Conservation (phyloP, 2,329 filamentous ascomycete species). For the Aureobasidium sp. region DNA sequence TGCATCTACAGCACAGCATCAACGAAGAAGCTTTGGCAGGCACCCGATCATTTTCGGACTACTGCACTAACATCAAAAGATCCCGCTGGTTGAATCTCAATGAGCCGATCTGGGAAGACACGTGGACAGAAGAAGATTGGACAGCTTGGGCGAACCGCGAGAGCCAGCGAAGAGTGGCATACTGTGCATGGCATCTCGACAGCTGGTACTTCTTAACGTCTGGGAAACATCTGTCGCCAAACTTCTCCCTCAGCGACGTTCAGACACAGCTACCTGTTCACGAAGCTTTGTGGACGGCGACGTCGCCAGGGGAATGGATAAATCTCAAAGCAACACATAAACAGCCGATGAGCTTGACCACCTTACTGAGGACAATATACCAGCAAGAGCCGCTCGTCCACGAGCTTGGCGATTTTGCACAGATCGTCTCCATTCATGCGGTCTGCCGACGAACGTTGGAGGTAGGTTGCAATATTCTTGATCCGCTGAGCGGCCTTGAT, state of each 20-base stretch:
- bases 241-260: constrained; percentile 2
- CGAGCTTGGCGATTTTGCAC: constrained; percentile 2
- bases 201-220: not conserved
- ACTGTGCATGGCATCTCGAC: constrained; percentile 9
- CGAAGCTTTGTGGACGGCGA: constrained; percentile 5
- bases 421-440: not conserved
- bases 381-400: constrained; percentile 4
- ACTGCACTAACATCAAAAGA: constrained; percentile 3
- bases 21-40: constrained; percentile 2
- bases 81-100: not conserved
- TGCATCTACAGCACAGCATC: not conserved
- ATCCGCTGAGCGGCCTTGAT: not conserved
- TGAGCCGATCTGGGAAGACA: not conserved
- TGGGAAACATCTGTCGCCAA: not conserved
- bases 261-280: constrained; percentile 8
- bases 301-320: not conserved
- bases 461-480: not conserved
- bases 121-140: constrained; percentile 3
- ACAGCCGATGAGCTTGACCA: not conserved
- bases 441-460: constrained; percentile 2
- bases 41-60: not conserved
- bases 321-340: constrained; percentile 1
- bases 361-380: not conserved
- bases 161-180: constrained; percentile 8
- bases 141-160: constrained; percentile 1